Percentiles rank a stretch among this genome's conserved stretches.
phyloP scores from a whole-genome alignment of 306 rosid genomes.

The Inga leiocalycina region DNA sequence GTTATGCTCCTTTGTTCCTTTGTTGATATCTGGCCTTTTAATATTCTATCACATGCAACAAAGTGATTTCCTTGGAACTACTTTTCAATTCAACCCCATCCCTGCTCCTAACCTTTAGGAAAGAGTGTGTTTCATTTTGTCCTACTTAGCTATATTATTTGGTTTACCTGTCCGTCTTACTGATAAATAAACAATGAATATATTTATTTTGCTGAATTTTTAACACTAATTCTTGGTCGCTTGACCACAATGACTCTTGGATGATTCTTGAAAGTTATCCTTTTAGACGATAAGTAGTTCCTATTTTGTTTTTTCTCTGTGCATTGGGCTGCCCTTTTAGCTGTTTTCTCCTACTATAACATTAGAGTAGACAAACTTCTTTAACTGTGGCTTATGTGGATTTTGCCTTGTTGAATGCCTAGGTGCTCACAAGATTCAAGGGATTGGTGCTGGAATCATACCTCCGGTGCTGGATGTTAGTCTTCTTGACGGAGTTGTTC shows the following conservation, averaged over 20 bases:
- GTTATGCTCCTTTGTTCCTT: neutral
- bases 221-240: slow-evolving; percentile 24
- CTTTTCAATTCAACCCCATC: neutral
- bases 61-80: neutral
- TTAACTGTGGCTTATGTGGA: slow-evolving; percentile 16
- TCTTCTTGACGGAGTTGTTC: slow-evolving; percentile 68
- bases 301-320: neutral
- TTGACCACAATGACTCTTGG: slow-evolving; percentile 20
- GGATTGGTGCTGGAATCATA: slow-evolving; percentile 87
- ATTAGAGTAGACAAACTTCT: slow-evolving; percentile 15
- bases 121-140: neutral
- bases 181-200: neutral
- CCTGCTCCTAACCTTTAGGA: neutral
- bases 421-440: slow-evolving; percentile 94
- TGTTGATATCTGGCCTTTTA: neutral
- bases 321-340: neutral
- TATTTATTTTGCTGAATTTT: slow-evolving; percentile 6
- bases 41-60: neutral
- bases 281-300: neutral
- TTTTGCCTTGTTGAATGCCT: slow-evolving; percentile 31
- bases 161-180: neutral
- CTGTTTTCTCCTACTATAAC: neutral
- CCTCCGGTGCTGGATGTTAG: slow-evolving; percentile 80
- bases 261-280: neutral
- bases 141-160: neutral